Evolutionary conservation across 768 basidiomycete species (phyloP), one percentile per base, ranked within the genome.

Genomic region (Rhizopogon vinicolor): DNA sequence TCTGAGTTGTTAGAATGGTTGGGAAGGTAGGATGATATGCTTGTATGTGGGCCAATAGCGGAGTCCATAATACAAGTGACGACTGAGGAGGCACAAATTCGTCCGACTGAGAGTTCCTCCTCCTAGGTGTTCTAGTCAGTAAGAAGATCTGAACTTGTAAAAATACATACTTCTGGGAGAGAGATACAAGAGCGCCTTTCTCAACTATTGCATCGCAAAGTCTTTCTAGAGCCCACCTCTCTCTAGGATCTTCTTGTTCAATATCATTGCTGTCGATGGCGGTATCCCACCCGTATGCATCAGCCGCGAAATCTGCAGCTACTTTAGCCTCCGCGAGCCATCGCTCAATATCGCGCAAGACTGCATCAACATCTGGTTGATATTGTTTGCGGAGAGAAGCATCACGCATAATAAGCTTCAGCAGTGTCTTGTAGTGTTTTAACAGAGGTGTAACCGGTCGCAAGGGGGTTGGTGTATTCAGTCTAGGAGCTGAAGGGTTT

Each of bases 301-400:
- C 77, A n/a, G 72, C 60, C 1, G 72, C 70, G 10, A 80, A 68
- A 52, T 81, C 79, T 28, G 84, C 81, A 19, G 83, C 79, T 22
- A 89, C 78, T 63, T 78, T 80, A 22, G 82, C 82, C 71, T 95
- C 91, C 3, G 85, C 75, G 31, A 93, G 78, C 89, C 90, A 93
- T 14, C 86, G 74, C 63, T 93, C 91, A 18, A 91, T 66, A 42
- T 86, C 85, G 56, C 82, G 80, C 44, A 85, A 69, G 13, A 80
- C 63, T 5, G 72, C 62, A 5, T 76, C 67, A 13, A 87, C 74
- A 14, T 83, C 78, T 5, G 73, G 67, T 44, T 83, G 80, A 58
- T 80, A 74, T 40, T 74, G 75, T 2, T 75, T 65, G 25, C 73
- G 75, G 29, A 89, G 68, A 1, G 88, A 88, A 2, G 76, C 78